Percentiles rank a stretch among this genome's conserved stretches.
phyloP scores from a whole-genome alignment of 306 rosid species.

The Geum urbanum region DNA sequence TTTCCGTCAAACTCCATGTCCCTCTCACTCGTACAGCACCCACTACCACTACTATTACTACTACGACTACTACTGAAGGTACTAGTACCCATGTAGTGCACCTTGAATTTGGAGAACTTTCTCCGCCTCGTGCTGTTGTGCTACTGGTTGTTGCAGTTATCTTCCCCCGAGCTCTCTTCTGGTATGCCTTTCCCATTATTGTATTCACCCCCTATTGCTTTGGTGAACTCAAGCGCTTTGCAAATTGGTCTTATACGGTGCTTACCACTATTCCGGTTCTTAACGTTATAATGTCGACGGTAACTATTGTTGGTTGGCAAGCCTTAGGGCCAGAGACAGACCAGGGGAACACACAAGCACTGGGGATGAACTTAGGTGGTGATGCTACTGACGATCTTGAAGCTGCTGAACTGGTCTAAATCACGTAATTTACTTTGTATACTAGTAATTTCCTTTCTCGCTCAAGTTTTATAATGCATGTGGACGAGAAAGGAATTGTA shows the following conservation, averaged over 20 bases:
- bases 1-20: not conserved
- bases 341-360: not conserved
- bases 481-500: no score
- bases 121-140: not conserved
- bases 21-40: not conserved
- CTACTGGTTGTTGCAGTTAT: not conserved
- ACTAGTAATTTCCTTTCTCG: no score
- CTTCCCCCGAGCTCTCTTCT: constrained; percentile 1
- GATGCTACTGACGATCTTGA: not conserved
- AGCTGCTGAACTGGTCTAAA: not conserved
- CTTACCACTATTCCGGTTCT: not conserved
- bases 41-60: not conserved
- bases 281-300: not conserved
- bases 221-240: not conserved
- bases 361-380: not conserved
- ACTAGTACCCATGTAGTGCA: not conserved
- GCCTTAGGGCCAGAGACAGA: not conserved
- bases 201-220: not conserved
- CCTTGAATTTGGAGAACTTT: not conserved
- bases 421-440: no score
- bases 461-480: no score
- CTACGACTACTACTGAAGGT: not conserved
- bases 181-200: not conserved
- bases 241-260: not conserved
- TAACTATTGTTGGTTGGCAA: not conserved